These are phyloP conservation scores for Pleoardoris graminearum DNA, from an alignment of 2,329 filamentous ascomycete genomes.

Conservation along the genomic window DNA sequence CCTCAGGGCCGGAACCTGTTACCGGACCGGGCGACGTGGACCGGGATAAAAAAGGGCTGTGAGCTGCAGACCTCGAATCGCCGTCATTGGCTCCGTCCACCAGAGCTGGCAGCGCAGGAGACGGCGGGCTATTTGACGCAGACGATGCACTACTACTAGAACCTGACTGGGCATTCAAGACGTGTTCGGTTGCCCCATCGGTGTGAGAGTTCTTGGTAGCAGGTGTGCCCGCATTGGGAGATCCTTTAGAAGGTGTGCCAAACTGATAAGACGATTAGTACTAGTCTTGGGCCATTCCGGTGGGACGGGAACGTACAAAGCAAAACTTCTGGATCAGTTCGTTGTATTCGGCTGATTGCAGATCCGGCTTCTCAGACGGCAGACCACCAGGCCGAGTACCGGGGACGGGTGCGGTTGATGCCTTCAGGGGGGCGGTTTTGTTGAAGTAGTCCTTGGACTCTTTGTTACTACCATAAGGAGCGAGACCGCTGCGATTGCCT, in stretches of 20 bases:
- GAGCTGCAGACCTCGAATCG: slow-evolving; percentile 28
- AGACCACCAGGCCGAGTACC: slow-evolving; percentile 57
- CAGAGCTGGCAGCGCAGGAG: slow-evolving; percentile 36
- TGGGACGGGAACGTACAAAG: slow-evolving; percentile 80
- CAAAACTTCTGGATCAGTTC: slow-evolving; percentile 99
- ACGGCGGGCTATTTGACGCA: slow-evolving; percentile 43
- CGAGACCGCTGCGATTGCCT: slow-evolving; percentile 58
- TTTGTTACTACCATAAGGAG: slow-evolving; percentile 27
- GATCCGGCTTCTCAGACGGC: slow-evolving; percentile 65
- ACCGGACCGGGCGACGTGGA: slow-evolving; percentile 50
- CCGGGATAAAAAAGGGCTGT: slow-evolving; percentile 42
- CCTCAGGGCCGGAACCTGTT: slow-evolving; percentile 45
- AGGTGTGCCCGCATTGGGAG: slow-evolving; percentile 38
- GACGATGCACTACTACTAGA: slow-evolving; percentile 41
- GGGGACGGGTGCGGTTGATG: slow-evolving; percentile 41
- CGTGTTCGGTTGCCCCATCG: slow-evolving; percentile 39
- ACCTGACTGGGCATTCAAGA: slow-evolving; percentile 22
- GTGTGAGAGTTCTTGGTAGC: slow-evolving; percentile 25
- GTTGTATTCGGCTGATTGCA: slow-evolving; percentile 89
- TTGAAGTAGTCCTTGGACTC: slow-evolving; percentile 37
- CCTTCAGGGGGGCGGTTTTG: slow-evolving; percentile 42
- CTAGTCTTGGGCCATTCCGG: slow-evolving; percentile 41
- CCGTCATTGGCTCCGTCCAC: slow-evolving; percentile 47
- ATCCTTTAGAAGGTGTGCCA: slow-evolving; percentile 52
- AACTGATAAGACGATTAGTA: slow-evolving; percentile 53